phyloP scores from a whole-genome alignment of 75 land plant species.

The Adiantum capillusveneris region DNA sequence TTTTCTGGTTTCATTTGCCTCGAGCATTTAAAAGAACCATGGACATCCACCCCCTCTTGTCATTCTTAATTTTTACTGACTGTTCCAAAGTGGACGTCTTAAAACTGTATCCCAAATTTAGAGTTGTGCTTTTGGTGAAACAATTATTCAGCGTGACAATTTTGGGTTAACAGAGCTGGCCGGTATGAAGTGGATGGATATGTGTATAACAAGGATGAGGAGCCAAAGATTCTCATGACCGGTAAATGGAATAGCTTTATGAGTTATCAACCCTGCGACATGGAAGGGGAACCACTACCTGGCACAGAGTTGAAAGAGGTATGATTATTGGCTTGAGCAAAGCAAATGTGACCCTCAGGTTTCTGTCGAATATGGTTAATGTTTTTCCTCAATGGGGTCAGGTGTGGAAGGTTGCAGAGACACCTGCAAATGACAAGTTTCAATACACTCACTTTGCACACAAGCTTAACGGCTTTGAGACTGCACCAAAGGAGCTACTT shows the following conservation, averaged over 20 bases:
- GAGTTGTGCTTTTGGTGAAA: no score
- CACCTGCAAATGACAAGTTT: constrained; percentile 71
- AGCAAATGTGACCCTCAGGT: no score
- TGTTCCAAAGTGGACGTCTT: no score
- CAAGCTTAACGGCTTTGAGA: constrained; percentile 90
- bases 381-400: constrained; percentile 10
- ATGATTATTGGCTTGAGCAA: background rate
- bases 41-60: no score
- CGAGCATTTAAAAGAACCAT: no score
- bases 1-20: no score
- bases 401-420: constrained; percentile 80
- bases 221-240: constrained; percentile 91
- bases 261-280: constrained; percentile 94
- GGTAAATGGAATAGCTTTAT: constrained; percentile 93
- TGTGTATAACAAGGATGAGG: constrained; percentile 83
- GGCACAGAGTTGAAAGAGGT: constrained; percentile 95
- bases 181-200: constrained; percentile 99
- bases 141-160: no score
- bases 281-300: constrained; percentile 90
- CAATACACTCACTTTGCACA: constrained; percentile 93
- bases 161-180: constrained; percentile 69
- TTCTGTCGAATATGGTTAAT: no score
- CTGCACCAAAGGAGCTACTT: constrained; percentile 82
- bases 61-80: no score
- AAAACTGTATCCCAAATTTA: no score